Evolutionary conservation across 2,329 filamentous ascomycete genomes (phyloP).

Genomic region (Xylaria polymorpha): DNA sequence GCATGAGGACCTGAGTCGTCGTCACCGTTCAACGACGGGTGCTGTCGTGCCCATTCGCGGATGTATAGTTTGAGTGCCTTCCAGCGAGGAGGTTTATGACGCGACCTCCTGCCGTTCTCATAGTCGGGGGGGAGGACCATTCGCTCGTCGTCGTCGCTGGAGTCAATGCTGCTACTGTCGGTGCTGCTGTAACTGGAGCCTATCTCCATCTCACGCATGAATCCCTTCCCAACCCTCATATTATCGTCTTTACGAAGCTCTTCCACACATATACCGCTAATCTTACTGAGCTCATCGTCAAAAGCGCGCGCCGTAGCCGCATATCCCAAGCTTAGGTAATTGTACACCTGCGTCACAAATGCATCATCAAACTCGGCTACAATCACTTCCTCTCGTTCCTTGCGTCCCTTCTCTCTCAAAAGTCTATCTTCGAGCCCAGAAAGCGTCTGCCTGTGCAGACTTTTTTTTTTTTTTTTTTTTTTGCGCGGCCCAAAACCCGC

Average conservation of each 20-base stretch:
- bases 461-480: conserved; percentile 13
- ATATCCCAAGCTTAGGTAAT: conserved; percentile 94
- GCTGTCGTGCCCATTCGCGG: conserved; percentile 88
- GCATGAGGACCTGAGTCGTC: conserved; percentile 69
- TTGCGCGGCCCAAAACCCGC: conserved; percentile 44
- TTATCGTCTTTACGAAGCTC: conserved; percentile 78
- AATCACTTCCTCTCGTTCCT: conserved; percentile 65
- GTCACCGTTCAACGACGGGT: conserved; percentile 75
- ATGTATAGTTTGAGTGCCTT: conserved; percentile 86
- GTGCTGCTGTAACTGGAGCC: conserved; percentile 17
- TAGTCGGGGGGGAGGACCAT: conserved; percentile 50
- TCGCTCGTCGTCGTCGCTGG: conserved; percentile 47
- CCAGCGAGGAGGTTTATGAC: conserved; percentile 71
- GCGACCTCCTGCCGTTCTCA: conserved; percentile 62
- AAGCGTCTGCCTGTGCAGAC: conserved; percentile 58
- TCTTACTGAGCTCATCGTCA: conserved; percentile 86
- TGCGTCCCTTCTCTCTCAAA: conserved; percentile 61
- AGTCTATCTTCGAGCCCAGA: conserved; percentile 64
- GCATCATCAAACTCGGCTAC: conserved; percentile 78
- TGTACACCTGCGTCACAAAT: conserved; percentile 96
- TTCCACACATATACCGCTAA: conserved; percentile 74
- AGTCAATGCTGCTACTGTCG: conserved; percentile 39
- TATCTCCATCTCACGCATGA: conserved; percentile 71
- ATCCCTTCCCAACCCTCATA: conserved; percentile 71
- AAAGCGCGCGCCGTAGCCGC: conserved; percentile 85